Percentiles rank a stretch among this genome's conserved stretches.
Evolutionary conservation across 1,139 yeast species (phyloP).

Genomic region (Taiozyma sp.): DNA sequence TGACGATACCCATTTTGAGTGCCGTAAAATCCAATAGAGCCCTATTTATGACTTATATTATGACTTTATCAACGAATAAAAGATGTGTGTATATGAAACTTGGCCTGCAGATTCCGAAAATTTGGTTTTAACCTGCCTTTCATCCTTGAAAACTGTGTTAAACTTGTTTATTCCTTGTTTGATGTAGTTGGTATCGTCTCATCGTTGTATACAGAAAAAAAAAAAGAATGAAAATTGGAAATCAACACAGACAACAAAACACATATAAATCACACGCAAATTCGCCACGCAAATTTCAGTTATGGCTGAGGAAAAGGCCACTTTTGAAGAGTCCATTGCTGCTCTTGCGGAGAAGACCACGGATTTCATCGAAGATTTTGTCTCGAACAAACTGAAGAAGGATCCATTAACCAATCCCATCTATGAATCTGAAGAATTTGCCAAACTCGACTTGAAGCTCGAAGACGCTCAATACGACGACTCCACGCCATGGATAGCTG

Average conservation of each 20-base stretch:
- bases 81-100: background rate
- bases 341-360: background rate
- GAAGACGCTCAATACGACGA: background rate
- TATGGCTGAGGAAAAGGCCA: background rate
- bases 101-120: background rate
- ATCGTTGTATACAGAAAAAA: too few species aligned
- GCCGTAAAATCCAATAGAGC: conserved; percentile 17
- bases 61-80: too few species aligned
- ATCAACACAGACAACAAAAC: background rate
- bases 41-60: background rate
- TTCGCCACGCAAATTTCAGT: background rate
- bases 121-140: too few species aligned
- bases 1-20: conserved; percentile 22
- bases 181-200: too few species aligned
- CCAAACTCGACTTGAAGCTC: background rate
- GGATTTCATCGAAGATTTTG: background rate
- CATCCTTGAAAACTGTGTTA: too few species aligned
- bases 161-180: too few species aligned
- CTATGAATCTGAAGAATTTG: conserved; percentile 1
- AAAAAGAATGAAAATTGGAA: background rate
- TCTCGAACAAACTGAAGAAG: background rate
- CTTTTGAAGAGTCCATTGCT: background rate
- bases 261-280: background rate
- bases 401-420: background rate
- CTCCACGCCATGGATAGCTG: conserved; percentile 1